Conservation (phyloP, 2,329 filamentous ascomycete genomes). For the Verticillium tricorpus region DNA sequence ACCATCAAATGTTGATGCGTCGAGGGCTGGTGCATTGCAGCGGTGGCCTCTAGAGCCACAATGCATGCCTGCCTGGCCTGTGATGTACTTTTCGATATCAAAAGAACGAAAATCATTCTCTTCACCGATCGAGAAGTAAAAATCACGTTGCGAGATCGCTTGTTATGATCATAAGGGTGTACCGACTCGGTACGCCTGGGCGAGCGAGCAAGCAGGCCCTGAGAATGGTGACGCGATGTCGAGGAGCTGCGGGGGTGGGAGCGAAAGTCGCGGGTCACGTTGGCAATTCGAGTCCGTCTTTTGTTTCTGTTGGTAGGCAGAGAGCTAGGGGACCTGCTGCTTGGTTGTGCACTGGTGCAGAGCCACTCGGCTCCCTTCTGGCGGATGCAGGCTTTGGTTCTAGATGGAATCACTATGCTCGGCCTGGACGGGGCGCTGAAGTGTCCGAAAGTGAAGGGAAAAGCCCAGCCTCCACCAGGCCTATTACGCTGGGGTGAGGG, state of each 20-base stretch:
- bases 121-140: neutral
- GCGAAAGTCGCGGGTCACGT: neutral
- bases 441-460: neutral
- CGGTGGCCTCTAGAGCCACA: neutral
- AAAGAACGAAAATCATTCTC: neutral
- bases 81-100: neutral
- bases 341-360: neutral
- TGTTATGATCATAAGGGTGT: neutral
- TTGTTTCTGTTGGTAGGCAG: neutral
- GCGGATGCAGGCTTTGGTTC: no score
- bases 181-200: neutral
- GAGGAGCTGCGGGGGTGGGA: neutral
- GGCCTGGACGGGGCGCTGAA: neutral
- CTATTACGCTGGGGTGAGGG: neutral
- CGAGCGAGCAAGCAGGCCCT: neutral
- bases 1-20: neutral
- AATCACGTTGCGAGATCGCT: neutral
- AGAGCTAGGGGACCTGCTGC: neutral
- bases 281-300: neutral
- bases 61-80: neutral
- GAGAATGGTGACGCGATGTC: neutral
- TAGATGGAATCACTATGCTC: neutral
- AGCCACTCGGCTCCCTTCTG: neutral
- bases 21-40: neutral
- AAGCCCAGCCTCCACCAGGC: neutral